Base-by-base conservation (phyloP, 306 rosid genomes). In the Quercus berberidifolia region DNA sequence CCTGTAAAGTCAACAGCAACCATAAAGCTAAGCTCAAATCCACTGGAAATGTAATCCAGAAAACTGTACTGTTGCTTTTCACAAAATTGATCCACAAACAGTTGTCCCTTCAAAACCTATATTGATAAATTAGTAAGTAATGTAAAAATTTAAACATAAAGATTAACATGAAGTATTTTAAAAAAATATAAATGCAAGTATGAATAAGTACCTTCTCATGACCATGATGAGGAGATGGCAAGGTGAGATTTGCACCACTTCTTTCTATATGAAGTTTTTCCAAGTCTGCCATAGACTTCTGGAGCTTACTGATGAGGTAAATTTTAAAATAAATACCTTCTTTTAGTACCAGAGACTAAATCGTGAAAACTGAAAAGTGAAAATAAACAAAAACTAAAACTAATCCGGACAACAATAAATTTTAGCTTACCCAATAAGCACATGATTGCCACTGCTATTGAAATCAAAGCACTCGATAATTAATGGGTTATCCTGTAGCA, bases 1-100 rank as follows among this genome's bases (percentile, higher is more conserved):
- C 99, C 94, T 0, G 96, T 95, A 88, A 95, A 91, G 76, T 95
- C 99, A 18, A 95, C 86, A 3, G 96, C 98, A 67, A 95, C 98
- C 99, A 93, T 92, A 80, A 91, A 95, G 83, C 91, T 95, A 20
- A 95, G 90, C 86, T 91, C 92, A 85, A 91, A 95, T 64, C 98
- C 97, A 78, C 85, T 89, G 15, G 96, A 91, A 81, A 93, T 87
- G 83, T 95, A 95, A 74, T 95, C 99, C 21, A 95, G 76, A 82
- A 95, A 95, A 74, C 87, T 92, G 84, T 80, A 89, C 19, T 88
- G 97, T 51, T 86, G 85, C 85, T 83, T 95, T 85, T 91, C 97
- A 62, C 35, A 11, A 51, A 81, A 92, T 19, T 80, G 90, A 63
- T 95, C 98, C 80, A 92, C 98, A 79, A 89, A 92, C 33, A 95